phyloP scores from a whole-genome alignment of 805 yeast genomes.

The Huiozyma sinensis region DNA sequence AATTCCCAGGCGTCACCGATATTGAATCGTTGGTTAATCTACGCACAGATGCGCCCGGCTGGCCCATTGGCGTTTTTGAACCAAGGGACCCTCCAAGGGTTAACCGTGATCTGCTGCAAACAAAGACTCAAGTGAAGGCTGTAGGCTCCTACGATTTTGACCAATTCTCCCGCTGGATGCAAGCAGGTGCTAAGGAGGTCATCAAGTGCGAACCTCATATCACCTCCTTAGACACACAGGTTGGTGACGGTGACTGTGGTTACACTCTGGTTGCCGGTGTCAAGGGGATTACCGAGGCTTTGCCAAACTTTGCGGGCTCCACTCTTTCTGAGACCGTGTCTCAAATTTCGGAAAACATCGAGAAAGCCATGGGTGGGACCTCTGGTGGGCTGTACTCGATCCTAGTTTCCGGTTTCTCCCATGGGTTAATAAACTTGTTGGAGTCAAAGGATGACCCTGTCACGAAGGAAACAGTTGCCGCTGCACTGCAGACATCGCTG shows the following conservation, averaged over 20 bases:
- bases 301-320: slow-evolving; percentile 33
- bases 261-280: slow-evolving; percentile 82
- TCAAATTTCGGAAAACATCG: slow-evolving; percentile 75
- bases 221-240: slow-evolving; percentile 75
- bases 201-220: slow-evolving; percentile 69
- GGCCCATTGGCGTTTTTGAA: slow-evolving; percentile 37
- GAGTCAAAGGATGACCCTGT: slow-evolving; percentile 21
- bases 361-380: slow-evolving; percentile 94
- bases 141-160: slow-evolving; percentile 31
- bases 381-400: slow-evolving; percentile 91
- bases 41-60: slow-evolving; percentile 72
- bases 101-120: slow-evolving; percentile 22
- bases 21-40: slow-evolving; percentile 52
- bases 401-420: slow-evolving; percentile 65
- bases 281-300: slow-evolving; percentile 49
- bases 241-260: slow-evolving; percentile 97
- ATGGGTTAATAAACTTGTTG: slow-evolving; percentile 31
- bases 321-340: slow-evolving; percentile 46
- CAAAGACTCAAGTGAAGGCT: slow-evolving; percentile 24
- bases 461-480: slow-evolving; percentile 31
- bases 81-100: slow-evolving; percentile 23
- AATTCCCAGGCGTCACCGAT: slow-evolving; percentile 23
- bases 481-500: slow-evolving; percentile 47
- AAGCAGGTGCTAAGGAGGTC: slow-evolving; percentile 40
- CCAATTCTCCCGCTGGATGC: slow-evolving; percentile 29